Evolutionary conservation across 352 stramenopile genomes (phyloP).

Genomic region (Phytophthora sojae): DNA sequence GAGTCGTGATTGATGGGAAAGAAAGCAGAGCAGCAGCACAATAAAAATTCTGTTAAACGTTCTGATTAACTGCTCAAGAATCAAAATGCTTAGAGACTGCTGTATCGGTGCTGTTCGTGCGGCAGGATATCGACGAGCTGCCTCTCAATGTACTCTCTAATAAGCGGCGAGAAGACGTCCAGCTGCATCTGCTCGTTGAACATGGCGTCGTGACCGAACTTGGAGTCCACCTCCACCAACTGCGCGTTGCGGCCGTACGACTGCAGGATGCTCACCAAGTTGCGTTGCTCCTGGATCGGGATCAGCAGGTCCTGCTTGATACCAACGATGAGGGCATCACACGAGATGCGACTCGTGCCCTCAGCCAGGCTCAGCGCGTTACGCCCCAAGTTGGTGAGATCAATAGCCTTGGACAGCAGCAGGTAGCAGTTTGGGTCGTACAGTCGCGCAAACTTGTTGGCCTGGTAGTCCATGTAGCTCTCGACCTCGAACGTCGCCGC

Average conservation of each 20-base stretch:
- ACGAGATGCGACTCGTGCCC: background rate
- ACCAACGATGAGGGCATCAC: background rate
- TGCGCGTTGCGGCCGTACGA: background rate
- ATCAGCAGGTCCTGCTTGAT: background rate
- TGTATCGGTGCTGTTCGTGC: background rate
- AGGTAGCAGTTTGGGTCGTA: background rate
- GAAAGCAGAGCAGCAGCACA: background rate
- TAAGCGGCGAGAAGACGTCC: background rate
- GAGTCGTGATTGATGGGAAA: background rate
- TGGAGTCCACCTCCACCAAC: background rate
- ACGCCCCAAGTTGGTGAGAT: background rate
- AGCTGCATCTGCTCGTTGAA: constrained; percentile 1
- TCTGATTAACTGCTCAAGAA: background rate
- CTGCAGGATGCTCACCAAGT: background rate
- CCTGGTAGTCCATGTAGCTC: background rate
- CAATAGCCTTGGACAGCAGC: background rate
- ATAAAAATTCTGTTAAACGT: background rate
- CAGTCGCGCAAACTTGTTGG: background rate
- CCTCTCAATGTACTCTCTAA: background rate
- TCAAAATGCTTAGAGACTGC: background rate
- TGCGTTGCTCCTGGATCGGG: background rate
- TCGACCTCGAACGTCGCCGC: background rate
- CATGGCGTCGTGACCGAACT: background rate
- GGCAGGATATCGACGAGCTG: background rate
- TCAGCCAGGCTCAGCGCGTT: background rate